Base-by-base conservation (phyloP, 2,329 filamentous ascomycete genomes). In the Clonostachys solani region DNA sequence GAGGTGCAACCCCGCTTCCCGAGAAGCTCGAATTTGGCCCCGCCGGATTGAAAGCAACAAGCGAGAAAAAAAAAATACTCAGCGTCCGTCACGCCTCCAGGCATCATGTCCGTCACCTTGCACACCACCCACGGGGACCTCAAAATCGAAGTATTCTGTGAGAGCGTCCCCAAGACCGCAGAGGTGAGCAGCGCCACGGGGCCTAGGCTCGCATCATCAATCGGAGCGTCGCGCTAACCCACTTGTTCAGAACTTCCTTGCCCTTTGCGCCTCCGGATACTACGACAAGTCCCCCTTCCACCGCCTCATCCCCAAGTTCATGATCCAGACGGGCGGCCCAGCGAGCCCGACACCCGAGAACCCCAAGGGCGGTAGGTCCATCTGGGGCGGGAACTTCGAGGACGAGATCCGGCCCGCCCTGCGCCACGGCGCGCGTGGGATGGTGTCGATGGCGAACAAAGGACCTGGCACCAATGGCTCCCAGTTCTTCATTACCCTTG, bases 101-200 rank as follows among this genome's bases (percentile, higher is more conserved):
- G 23, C 44, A 50, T 13, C 54, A 84, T 86, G 82, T 85, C 82
- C 12, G 80, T 84, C 52, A 85, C 82, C 12, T 79, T 99, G 13
- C 91, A 96, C 68, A 99, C 94, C 44, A 89, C 84, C 44, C 79
- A 87, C 46, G 94, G 94, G 63, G 86, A 94, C 68, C 78, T 99
- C 64, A 99, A 97, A 72, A 81, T 97, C 58, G 94, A 97, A 68
- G 76, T 99, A 55, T 97, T 96, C 72, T 97, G 92, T 73, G 90
- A 96, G 66, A 86, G 88, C 57, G 90, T 95, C 33, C 94, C 94
- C 52, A 92, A 92, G 66, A 96, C 94, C 1, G 87, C 91, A 52
- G 89, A 96, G 72, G 86, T 86, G 71, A 47, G 71, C 56, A 29
- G 29, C 45, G 17, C 13, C 23, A 29, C 23, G 23, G 23, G 8